Conservation (phyloP, 345 rosid genomes). For the Gossypium mustelinum region DNA sequence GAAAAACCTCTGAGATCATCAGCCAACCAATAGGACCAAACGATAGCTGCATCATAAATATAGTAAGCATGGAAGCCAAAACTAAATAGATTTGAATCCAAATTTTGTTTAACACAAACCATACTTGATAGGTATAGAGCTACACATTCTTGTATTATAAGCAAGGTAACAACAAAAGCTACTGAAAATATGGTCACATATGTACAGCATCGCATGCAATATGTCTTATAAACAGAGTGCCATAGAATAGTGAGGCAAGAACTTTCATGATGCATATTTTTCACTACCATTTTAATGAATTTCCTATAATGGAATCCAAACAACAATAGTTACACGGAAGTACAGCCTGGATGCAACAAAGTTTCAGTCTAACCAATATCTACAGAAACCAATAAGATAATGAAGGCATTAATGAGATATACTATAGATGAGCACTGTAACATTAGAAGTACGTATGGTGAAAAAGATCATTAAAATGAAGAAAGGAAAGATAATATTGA, state of each 20-base stretch:
- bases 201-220: neutral
- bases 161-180: neutral
- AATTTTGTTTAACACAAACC: neutral
- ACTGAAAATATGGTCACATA: neutral
- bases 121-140: neutral
- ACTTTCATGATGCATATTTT: neutral
- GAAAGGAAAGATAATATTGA: conserved; percentile 14
- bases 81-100: neutral
- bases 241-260: neutral
- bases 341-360: neutral
- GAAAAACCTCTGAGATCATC: conserved; percentile 91
- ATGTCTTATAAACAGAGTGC: neutral
- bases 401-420: neutral
- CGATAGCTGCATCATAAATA: conserved; percentile 59
- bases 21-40: conserved; percentile 99
- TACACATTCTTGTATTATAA: neutral
- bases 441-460: neutral
- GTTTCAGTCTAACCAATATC: conserved; percentile 5
- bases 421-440: neutral
- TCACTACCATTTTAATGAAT: neutral
- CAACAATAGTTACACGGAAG: neutral
- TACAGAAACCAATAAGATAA: neutral
- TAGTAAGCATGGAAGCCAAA: neutral
- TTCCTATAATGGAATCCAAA: neutral
- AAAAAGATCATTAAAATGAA: conserved; percentile 7